Evolutionary conservation across 2,329 filamentous ascomycete genomes (phyloP).

Genomic region (Berkeleyomyces rouxiae): DNA sequence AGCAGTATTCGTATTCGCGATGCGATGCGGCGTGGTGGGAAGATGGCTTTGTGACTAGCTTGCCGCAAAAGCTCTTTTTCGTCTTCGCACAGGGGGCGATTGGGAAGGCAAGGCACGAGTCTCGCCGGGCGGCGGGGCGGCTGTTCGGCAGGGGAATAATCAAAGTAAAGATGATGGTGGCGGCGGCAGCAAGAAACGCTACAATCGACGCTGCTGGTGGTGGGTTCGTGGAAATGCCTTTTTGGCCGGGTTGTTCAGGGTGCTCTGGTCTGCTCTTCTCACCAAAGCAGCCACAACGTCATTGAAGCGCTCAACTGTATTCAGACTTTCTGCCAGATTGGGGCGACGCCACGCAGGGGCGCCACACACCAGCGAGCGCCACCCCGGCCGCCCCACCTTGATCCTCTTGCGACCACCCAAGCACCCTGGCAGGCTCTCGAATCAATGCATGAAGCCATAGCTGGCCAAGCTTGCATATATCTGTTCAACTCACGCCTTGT

Average conservation of each 20-base stretch:
- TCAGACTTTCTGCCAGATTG: not conserved
- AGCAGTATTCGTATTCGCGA: no score
- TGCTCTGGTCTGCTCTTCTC: not conserved
- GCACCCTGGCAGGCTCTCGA: not conserved
- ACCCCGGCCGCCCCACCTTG: not conserved
- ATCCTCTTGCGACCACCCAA: not conserved
- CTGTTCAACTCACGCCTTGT: not conserved
- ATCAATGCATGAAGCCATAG: not conserved
- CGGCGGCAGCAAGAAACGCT: not conserved
- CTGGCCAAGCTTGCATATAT: not conserved
- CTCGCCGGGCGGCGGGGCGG: no score
- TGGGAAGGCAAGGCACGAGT: no score
- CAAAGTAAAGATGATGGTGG: no score
- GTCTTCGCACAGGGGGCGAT: no score
- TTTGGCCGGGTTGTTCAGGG: not conserved
- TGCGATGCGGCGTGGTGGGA: no score
- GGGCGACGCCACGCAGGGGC: not conserved
- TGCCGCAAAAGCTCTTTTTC: no score
- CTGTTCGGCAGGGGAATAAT: no score
- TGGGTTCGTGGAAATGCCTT: not conserved
- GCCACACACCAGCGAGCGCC: not conserved
- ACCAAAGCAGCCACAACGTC: conserved; percentile 1
- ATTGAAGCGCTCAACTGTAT: not conserved
- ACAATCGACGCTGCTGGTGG: not conserved
- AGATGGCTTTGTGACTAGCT: no score